Evolutionary conservation across 2,329 filamentous ascomycete genomes (phyloP).

Genomic region (Colletotrichum limetticola): DNA sequence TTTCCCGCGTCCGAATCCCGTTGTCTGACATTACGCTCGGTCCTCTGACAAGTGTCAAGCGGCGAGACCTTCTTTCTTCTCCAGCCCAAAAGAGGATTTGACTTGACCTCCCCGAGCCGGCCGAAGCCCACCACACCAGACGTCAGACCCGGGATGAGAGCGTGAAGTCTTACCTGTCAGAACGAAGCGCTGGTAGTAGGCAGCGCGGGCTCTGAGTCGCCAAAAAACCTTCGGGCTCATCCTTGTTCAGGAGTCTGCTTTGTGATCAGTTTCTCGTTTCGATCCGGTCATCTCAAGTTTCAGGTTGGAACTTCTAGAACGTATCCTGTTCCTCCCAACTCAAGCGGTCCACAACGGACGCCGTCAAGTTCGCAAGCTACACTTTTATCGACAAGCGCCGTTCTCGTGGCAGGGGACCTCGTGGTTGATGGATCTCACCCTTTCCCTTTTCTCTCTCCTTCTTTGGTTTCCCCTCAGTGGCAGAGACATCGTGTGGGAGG

Average conservation of each 20-base stretch:
- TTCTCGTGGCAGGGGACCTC: background rate
- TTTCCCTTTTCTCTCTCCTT: too few relatives aligned
- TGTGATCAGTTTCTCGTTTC: slow-evolving; percentile 9
- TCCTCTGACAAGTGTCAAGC: slow-evolving; percentile 23
- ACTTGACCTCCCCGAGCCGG: background rate
- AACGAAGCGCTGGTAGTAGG: background rate
- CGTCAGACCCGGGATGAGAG: slow-evolving; percentile 11
- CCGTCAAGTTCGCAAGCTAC: slow-evolving; percentile 30
- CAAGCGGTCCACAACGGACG: slow-evolving; percentile 17
- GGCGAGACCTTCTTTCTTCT: background rate
- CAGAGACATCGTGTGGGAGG: slow-evolving; percentile 1
- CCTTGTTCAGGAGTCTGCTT: slow-evolving; percentile 17
- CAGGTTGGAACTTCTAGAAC: slow-evolving; percentile 32
- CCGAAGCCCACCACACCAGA: slow-evolving; percentile 12
- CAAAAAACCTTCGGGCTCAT: background rate
- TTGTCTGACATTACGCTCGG: slow-evolving; percentile 10
- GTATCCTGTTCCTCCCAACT: slow-evolving; percentile 30
- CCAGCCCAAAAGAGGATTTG: background rate
- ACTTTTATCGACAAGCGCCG: slow-evolving; percentile 31
- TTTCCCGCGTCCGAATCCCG: slow-evolving; percentile 1
- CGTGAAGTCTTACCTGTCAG: background rate
- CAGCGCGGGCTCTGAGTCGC: background rate
- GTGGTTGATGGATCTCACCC: background rate
- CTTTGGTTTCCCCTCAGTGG: background rate
- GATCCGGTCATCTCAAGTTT: slow-evolving; percentile 31